These are phyloP conservation scores for Oxyria digyna DNA, from an alignment of 148 eudicot species.

Conservation along the genomic window DNA sequence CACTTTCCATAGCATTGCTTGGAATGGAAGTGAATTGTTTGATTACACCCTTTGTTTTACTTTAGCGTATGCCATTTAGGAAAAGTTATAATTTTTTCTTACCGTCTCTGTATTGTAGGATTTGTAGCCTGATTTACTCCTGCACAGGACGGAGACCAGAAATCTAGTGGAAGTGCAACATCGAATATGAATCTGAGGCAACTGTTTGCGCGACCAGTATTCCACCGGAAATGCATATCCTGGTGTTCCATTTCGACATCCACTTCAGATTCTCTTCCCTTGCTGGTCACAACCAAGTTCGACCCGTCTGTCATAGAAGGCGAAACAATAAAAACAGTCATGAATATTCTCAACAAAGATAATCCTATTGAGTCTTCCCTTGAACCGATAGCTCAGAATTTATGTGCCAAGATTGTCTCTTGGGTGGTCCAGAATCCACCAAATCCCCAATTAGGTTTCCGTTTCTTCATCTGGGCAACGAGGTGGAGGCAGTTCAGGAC, in stretches of 20 bases:
- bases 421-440: constrained; percentile 24
- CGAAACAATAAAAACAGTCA: constrained; percentile 16
- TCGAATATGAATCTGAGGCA: constrained; percentile 14
- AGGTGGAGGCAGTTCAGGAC: constrained; percentile 15
- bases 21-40: no score
- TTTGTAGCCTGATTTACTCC: no score
- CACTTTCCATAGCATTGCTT: no score
- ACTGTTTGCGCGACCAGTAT: no score
- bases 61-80: no score
- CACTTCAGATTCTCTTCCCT: no score
- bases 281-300: constrained; percentile 9
- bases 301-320: background rate
- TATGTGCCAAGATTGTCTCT: constrained; percentile 20
- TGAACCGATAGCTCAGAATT: constrained; percentile 24
- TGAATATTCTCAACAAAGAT: constrained; percentile 17
- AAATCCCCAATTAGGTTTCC: constrained; percentile 33
- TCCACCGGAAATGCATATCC: background rate
- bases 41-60: no score
- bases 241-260: background rate
- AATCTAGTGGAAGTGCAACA: background rate
- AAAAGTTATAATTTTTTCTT: no score
- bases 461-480: constrained; percentile 67
- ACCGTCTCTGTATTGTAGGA: no score
- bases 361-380: no score
- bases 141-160: no score